Evolutionary conservation across 139 green algal genomes (phyloP), one percentile per base, ranked within the genome.

Genomic region (Auxenochlorella protothecoides): DNA sequence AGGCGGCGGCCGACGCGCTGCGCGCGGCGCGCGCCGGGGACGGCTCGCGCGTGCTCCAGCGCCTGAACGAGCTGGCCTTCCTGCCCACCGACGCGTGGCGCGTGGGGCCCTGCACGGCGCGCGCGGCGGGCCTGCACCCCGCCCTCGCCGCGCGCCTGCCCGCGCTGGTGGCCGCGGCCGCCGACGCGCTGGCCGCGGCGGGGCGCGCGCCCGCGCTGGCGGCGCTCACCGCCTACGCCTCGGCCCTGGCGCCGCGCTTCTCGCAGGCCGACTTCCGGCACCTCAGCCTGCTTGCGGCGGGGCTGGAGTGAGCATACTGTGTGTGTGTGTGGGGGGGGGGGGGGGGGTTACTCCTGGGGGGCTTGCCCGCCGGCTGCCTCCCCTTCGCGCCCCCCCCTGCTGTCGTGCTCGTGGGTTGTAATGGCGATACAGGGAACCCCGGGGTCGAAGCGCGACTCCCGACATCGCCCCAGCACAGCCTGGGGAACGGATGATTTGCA

Each of bases 221-320:
- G 53, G 74, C 68, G 6, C 16, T 85, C 54, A 72, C 76, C 2
- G 68, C 63, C 0, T 85, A 82, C 73, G 80, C 80, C 5, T 67
- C 69, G 27, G 63, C 71, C 3, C 65, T 85, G 65, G 74, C 80
- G n/a, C 61, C 74, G 57, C 73, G 78, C 44, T 73, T 85, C 16
- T 68, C 71, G 10, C 74, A 80, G 71, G 16, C 55, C 5, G 69
- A 66, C 9, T 84, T 82, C 65, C 78, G 76, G 65, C 59, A 75
- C 61, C 71, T 85, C 4, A 85, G 81, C 69, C 69, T 79, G 69
- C 68, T 79, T 63, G 73, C 79, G 72, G 73, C 77, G n/a, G 55
- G 55, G 44, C 57, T 74, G 57, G 70, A 59, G 5, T 79, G 61
- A 72, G 27, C 7, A 13, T 12, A 12, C 59, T 64, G 12, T 64